Conservation (phyloP, 2,329 filamentous ascomycete species). For the Herpotrichia juniperi region DNA sequence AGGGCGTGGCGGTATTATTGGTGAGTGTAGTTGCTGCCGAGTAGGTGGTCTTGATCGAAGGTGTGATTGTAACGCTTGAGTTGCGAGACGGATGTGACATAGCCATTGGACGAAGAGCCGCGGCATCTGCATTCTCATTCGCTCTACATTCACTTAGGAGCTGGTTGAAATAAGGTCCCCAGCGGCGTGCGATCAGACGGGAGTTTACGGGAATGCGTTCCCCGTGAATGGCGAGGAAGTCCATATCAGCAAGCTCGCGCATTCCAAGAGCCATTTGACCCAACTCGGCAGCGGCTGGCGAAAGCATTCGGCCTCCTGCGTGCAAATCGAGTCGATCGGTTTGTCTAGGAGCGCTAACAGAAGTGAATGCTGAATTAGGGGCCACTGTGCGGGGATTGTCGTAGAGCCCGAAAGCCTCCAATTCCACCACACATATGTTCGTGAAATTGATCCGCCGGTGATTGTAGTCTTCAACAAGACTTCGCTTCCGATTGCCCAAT, state of each 20-base stretch:
- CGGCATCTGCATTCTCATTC: conserved; percentile 72
- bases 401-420: conserved; percentile 96
- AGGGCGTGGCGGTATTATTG: conserved; percentile 41
- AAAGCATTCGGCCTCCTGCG: conserved; percentile 77
- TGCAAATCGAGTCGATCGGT: conserved; percentile 61
- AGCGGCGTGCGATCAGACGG: conserved; percentile 81
- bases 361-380: conserved; percentile 83
- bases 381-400: conserved; percentile 85
- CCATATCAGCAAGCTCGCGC: conserved; percentile 94
- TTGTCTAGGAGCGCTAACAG: conserved; percentile 73
- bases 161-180: conserved; percentile 96
- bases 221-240: conserved; percentile 88
- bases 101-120: conserved; percentile 69
- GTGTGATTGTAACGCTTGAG: conserved; percentile 86
- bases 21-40: conserved; percentile 52
- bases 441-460: conserved; percentile 97
- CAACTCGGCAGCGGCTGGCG: conserved; percentile 80
- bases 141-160: conserved; percentile 77
- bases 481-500: conserved; percentile 89
- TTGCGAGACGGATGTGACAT: conserved; percentile 68
- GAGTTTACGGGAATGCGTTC: conserved; percentile 95
- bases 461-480: conserved; percentile 96
- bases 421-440: conserved; percentile 94
- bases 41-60: conserved; percentile 61
- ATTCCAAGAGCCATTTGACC: conserved; percentile 80